Evolutionary conservation across 2,329 filamentous ascomycete species (phyloP), one percentile per base, ranked within the genome.

Genomic region (Xylariaceae sp.): DNA sequence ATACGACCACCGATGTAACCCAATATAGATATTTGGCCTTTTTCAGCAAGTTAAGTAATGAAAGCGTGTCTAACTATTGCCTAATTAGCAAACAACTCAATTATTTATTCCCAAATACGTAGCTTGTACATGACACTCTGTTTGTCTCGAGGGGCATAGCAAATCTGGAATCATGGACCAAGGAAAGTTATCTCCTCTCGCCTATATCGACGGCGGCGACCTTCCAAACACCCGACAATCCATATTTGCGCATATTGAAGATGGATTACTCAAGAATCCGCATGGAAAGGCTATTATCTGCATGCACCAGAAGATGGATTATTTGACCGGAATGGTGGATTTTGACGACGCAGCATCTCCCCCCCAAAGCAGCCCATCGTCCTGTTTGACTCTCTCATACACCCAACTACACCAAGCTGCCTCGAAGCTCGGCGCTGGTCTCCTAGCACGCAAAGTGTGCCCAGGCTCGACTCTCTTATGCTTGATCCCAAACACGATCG

Each of bases 401-500:
- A 10, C 20, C 13, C 35, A 37, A 37, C 35, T 37, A 3, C 35
- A 37, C 35, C 35, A 37, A 20, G 20, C 35, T 18, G 35, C 35
- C 13, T 37, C 20, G 16, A 37, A 18, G 35, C 35, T 37, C 35
- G 3, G 35, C n/a, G 13, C 35, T 4, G 35, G 35, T 18, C 35
- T 37, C 16, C 35, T 13, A 10, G 35, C 13, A 37, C 15, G 16
- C 10, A 18, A 18, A 9, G 16, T 37, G 10, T 18, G 35, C 13
- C 45, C 39, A 2, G 29, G 26, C 13, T 35, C 35, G n/a, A 57
- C 53, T 10, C 10, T 57, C 16, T 5, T 57, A 13, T 33, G 37
- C 15, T 11, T 53, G 13, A 53, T 53, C 23, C 50, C 50, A 24
- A 53, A 53, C 30, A 30, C 23, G 7, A 41, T n/a, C 45, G 55